Base-by-base conservation (phyloP, 2,329 filamentous ascomycete genomes). In the Talaromyces amestolkiae region DNA sequence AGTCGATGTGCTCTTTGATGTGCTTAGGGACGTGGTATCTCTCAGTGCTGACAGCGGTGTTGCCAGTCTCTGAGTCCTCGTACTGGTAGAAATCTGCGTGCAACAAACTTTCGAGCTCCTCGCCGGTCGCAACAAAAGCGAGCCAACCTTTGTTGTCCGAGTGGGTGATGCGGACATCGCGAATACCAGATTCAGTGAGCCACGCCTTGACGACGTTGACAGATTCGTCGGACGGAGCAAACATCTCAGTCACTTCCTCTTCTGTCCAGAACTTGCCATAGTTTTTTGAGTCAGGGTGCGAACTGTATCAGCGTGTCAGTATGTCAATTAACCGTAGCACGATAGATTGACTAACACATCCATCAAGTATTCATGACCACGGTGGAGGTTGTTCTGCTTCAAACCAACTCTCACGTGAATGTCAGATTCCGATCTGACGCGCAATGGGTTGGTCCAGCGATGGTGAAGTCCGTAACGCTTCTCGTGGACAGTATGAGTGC, bases 141-240 rank as follows among this genome's bases (percentile, higher is more conserved):
- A 87, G 71, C 84, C 85, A 87, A 59, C 81, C 82, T 62, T 82
- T 80, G 33, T 82, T 82, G 49, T 79, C 77, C 0, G 85, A 84
- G 51, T 85, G 80, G 47, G 75, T 76, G 51, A 88, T 78, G 4
- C 84, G 79, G 3, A 77, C 76, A 2, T 73, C 72, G 19, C 78
- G 70, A 51, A 89, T 84, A 7, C 86, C 87, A 24, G 82, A 80
- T 5, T 75, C 72, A 22, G 78, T 73, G n/a, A 88, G 79, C 86
- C 86, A 89, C 9, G 77, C 70, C 69, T 80, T 80, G 35, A 87
- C 83, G 1, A 80, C 74, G 17, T 81, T 76, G 3, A 87, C 80
- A 5, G 83, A 76, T 49, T 85, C 80, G 7, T 70, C 69, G 17
- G 71, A 72, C 11, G 80, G 78, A 24, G 79, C 75, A 68, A 83